phyloP scores from a whole-genome alignment of 2,329 filamentous ascomycete species.

The Huntiella moniliformis region DNA sequence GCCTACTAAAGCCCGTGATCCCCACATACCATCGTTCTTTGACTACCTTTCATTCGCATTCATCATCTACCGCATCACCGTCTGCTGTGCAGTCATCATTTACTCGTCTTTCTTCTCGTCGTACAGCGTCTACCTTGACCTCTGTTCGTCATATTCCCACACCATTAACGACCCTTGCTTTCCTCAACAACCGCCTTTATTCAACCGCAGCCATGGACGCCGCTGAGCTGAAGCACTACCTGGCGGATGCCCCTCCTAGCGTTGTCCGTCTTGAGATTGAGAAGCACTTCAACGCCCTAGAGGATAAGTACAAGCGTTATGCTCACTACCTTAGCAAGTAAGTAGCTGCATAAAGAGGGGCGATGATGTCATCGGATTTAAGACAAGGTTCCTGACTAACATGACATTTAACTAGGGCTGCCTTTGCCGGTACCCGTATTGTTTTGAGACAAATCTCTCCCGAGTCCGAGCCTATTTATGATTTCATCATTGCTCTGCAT shows the following conservation, averaged over 20 bases:
- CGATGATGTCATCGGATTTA: background rate
- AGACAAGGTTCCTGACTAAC: slow-evolving; percentile 2
- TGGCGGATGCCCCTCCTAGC: slow-evolving; percentile 77
- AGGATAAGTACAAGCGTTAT: slow-evolving; percentile 67
- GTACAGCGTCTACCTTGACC: background rate
- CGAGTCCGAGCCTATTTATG: slow-evolving; percentile 64
- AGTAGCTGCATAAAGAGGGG: slow-evolving; percentile 13
- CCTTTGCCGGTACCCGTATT: slow-evolving; percentile 58
- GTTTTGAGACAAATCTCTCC: slow-evolving; percentile 67
- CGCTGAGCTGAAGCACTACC: slow-evolving; percentile 52
- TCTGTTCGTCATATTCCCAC: background rate
- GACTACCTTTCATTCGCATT: slow-evolving; percentile 3
- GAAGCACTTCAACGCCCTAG: slow-evolving; percentile 71
- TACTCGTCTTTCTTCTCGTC: background rate
- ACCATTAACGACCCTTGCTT: background rate
- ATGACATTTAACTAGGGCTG: slow-evolving; percentile 33
- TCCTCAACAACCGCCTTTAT: slow-evolving; percentile 14
- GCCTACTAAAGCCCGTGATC: slow-evolving; percentile 6
- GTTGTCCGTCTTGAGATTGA: slow-evolving; percentile 79
- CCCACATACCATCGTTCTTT: slow-evolving; percentile 3
- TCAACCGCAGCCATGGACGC: slow-evolving; percentile 33
- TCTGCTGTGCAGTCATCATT: background rate
- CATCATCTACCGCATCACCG: background rate
- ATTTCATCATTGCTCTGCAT: slow-evolving; percentile 59
- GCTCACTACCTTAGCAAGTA: slow-evolving; percentile 76